A percentile compares a stretch with the other conserved stretches of the same genome.
Conservation (phyloP, 768 basidiomycete species). For the Mycena vulgaris region DNA sequence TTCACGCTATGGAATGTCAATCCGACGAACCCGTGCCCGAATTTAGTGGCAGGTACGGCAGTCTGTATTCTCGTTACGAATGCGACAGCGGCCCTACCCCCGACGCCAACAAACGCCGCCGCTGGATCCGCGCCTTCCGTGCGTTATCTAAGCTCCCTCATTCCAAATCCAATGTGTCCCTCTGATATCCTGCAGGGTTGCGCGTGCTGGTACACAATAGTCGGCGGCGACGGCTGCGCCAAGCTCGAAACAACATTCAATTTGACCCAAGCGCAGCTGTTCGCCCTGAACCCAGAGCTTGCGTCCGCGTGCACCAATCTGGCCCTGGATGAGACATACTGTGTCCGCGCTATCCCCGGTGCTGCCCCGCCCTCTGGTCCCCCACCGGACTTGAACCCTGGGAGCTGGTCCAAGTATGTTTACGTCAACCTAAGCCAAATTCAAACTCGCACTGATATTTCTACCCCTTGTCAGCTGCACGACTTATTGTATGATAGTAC, state of each 20-base stretch:
- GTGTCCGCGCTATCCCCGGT: not conserved
- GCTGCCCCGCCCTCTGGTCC: not conserved
- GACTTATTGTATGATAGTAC: not conserved
- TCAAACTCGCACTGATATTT: too few species aligned
- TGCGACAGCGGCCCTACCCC: conserved; percentile 7
- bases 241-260: conserved; percentile 4
- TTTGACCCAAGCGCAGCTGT: too few species aligned
- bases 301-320: conserved; percentile 9
- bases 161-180: not conserved
- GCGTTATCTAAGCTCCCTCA: not conserved
- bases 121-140: conserved; percentile 10
- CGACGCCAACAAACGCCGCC: conserved; percentile 20
- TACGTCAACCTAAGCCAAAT: too few species aligned
- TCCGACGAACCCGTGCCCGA: conserved; percentile 8
- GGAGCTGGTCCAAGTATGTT: conserved; percentile 8
- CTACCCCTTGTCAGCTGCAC: not conserved
- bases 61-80: conserved; percentile 16
- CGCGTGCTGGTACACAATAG: conserved; percentile 6
- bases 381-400: not conserved
- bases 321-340: not conserved
- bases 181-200: not conserved
- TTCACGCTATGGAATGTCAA: conserved; percentile 13
- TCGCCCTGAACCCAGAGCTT: conserved; percentile 19
- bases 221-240: conserved; percentile 14
- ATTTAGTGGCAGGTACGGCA: not conserved